These are phyloP conservation scores for Intubia oerlemansii DNA, from an alignment of 2,329 filamentous ascomycete species.

Conservation along the genomic window DNA sequence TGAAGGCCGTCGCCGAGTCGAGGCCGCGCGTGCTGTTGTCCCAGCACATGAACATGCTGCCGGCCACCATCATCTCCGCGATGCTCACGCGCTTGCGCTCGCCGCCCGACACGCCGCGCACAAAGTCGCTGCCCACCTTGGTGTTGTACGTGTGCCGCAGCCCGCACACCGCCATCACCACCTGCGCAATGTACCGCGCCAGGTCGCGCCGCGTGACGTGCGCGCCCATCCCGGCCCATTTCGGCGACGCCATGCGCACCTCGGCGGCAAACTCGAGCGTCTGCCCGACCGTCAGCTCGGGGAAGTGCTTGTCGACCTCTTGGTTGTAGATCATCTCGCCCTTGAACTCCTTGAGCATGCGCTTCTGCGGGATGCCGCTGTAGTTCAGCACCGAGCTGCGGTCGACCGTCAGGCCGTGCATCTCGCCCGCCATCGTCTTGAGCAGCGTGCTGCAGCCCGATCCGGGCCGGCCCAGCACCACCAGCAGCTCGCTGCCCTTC, in stretches of 20 bases:
- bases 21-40: constrained; percentile 50
- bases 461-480: constrained; percentile 34
- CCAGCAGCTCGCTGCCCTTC: constrained; percentile 31
- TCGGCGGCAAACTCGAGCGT: constrained; percentile 43
- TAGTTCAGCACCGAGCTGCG: constrained; percentile 34
- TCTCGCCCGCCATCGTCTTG: constrained; percentile 36
- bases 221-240: constrained; percentile 23
- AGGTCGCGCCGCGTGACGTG: constrained; percentile 18
- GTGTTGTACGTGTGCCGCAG: constrained; percentile 56
- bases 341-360: constrained; percentile 37
- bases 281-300: constrained; percentile 44
- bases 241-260: constrained; percentile 22
- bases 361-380: constrained; percentile 31
- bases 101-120: constrained; percentile 53
- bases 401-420: constrained; percentile 33
- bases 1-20: constrained; percentile 15
- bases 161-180: constrained; percentile 43
- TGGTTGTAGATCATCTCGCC: constrained; percentile 55
- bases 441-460: constrained; percentile 36
- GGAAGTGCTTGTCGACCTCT: constrained; percentile 45
- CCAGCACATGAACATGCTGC: constrained; percentile 37
- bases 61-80: constrained; percentile 35
- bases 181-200: constrained; percentile 42
- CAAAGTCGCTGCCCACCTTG: constrained; percentile 51
- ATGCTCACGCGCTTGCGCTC: constrained; percentile 48